Evolutionary conservation across 164 flowering plant genomes (phyloP).

Genomic region (Berberis vulgaris): DNA sequence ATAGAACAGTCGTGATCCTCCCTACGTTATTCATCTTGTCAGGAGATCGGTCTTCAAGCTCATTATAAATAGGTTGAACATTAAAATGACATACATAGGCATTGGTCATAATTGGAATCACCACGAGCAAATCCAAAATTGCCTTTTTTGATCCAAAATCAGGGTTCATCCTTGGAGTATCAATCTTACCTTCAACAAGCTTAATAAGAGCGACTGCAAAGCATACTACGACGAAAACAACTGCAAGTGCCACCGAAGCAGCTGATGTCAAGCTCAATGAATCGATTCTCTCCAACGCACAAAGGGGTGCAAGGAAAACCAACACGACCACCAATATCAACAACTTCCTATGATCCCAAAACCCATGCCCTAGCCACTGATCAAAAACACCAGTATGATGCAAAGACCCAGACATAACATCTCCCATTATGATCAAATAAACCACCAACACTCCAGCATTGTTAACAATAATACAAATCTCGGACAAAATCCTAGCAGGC

Average conservation of each 20-base stretch:
- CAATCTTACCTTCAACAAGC: not conserved
- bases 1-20: conserved; percentile 65
- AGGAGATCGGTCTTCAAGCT: conserved; percentile 75
- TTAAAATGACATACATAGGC: conserved; percentile 65
- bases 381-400: conserved; percentile 84
- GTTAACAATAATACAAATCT: conserved; percentile 79
- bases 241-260: conserved; percentile 89
- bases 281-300: conserved; percentile 77
- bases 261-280: conserved; percentile 90
- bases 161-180: conserved; percentile 14
- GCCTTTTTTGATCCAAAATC: not conserved
- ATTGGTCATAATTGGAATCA: not conserved
- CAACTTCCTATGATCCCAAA: conserved; percentile 81
- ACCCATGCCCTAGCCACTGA: conserved; percentile 75
- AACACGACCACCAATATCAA: conserved; percentile 57
- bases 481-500: conserved; percentile 55
- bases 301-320: conserved; percentile 78
- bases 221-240: conserved; percentile 13
- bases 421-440: conserved; percentile 94
- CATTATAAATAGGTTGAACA: conserved; percentile 93
- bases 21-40: conserved; percentile 86
- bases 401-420: conserved; percentile 85
- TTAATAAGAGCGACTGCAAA: not conserved
- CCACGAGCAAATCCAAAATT: not conserved
- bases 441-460: conserved; percentile 92